These are phyloP conservation scores for Acrocalymma vagum DNA, from an alignment of 2,329 filamentous ascomycete species.

Conservation along the genomic window DNA sequence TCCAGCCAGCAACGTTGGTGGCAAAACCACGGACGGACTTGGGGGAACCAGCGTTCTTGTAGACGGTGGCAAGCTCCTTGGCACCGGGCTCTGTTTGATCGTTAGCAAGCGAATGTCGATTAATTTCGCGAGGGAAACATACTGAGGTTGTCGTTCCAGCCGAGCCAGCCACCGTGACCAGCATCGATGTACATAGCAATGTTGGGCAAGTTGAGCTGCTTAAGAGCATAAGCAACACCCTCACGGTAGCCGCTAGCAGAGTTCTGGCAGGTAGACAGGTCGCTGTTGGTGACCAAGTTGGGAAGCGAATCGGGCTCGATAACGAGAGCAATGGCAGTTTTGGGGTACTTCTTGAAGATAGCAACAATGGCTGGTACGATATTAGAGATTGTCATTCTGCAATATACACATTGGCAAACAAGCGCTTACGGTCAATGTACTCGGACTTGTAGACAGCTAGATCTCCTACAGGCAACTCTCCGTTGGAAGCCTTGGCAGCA, in stretches of 20 bases:
- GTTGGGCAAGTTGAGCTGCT: conserved; percentile 67
- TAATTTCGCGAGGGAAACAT: conserved; percentile 11
- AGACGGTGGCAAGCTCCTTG: conserved; percentile 58
- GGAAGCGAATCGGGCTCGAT: conserved; percentile 71
- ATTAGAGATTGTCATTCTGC: conserved; percentile 7
- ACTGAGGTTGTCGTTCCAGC: conserved; percentile 68
- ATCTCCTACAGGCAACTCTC: conserved; percentile 66
- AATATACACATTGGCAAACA: neutral
- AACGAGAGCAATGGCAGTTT: conserved; percentile 46
- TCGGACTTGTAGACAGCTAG: conserved; percentile 59
- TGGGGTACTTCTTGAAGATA: conserved; percentile 64
- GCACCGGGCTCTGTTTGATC: conserved; percentile 54
- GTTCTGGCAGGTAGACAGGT: conserved; percentile 63
- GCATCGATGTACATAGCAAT: conserved; percentile 72
- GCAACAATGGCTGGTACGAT: conserved; percentile 55
- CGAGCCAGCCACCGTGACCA: conserved; percentile 72
- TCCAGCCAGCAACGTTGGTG: conserved; percentile 69
- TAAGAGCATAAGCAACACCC: conserved; percentile 66
- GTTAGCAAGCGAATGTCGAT: conserved; percentile 14
- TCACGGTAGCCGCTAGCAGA: conserved; percentile 66
- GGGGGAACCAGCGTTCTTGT: conserved; percentile 58
- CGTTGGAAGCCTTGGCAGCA: conserved; percentile 70
- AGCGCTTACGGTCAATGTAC: conserved; percentile 59
- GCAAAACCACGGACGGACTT: conserved; percentile 61
- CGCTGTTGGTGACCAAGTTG: conserved; percentile 70